Evolutionary conservation across 2,329 filamentous ascomycete species (phyloP).

Genomic region (Domatiomyces catenatus): DNA sequence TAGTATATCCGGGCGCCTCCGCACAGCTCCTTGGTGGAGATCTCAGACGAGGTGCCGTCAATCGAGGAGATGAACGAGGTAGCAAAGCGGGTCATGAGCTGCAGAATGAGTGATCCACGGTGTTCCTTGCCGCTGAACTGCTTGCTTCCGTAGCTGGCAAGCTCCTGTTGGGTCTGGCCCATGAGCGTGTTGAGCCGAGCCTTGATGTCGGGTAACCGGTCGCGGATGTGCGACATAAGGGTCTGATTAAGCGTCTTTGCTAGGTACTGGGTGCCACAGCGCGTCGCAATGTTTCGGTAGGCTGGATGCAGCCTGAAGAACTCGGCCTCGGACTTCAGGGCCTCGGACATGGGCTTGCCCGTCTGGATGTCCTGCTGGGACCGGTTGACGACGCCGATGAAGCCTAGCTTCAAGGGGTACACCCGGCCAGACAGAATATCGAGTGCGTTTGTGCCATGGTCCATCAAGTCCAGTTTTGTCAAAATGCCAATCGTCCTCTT

Average conservation of each 20-base stretch:
- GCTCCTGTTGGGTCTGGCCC: conserved; percentile 98
- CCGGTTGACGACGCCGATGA: conserved; percentile 94
- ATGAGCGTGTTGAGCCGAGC: conserved; percentile 93
- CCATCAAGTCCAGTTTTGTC: conserved; percentile 96
- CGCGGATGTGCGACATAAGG: conserved; percentile 89
- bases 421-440: conserved; percentile 96
- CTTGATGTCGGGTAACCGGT: conserved; percentile 93
- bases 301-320: conserved; percentile 97
- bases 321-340: conserved; percentile 73
- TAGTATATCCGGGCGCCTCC: conserved; percentile 94
- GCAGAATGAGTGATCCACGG: conserved; percentile 80
- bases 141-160: conserved; percentile 95
- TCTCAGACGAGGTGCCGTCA: conserved; percentile 94
- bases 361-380: conserved; percentile 97
- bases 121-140: conserved; percentile 97
- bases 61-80: conserved; percentile 97
- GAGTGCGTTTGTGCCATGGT: conserved; percentile 92
- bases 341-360: conserved; percentile 87
- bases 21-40: conserved; percentile 94
- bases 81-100: conserved; percentile 96
- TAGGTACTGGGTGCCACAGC: conserved; percentile 86
- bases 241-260: conserved; percentile 92
- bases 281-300: conserved; percentile 85
- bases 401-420: conserved; percentile 90
- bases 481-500: conserved; percentile 90